Evolutionary conservation across 257 asterid species (phyloP).

Genomic region (Solanum megistacrolobum): DNA sequence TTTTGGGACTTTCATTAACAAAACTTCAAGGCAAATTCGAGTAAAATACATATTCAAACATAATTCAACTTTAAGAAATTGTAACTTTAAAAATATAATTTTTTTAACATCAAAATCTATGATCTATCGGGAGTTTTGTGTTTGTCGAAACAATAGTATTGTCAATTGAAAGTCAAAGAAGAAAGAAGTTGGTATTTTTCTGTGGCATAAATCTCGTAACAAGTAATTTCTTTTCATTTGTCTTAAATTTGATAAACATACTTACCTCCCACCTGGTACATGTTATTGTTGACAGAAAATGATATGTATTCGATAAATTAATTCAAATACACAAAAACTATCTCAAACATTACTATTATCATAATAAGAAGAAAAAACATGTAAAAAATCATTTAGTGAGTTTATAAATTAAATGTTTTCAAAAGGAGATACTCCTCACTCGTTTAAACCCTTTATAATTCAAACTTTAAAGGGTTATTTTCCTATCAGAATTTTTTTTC

Average conservation of each 20-base stretch:
- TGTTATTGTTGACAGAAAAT: background rate
- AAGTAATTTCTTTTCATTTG: background rate
- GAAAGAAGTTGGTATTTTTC: background rate
- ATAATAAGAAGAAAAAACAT: background rate
- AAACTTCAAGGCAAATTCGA: too few species aligned
- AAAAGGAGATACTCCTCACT: background rate
- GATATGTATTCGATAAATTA: background rate
- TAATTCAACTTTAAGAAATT: background rate
- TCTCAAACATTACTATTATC: background rate
- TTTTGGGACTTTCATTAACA: background rate
- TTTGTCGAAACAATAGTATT: background rate
- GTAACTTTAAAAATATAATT: background rate
- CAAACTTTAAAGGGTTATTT: background rate
- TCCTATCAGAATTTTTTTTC: accelerated
- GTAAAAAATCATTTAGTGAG: background rate
- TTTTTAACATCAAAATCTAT: background rate
- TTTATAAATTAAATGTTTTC: background rate
- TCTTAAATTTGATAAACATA: background rate
- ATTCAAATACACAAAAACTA: background rate
- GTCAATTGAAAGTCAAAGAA: background rate
- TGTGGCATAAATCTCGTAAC: background rate
- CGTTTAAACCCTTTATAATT: background rate
- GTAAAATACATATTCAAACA: background rate
- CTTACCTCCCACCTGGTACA: background rate
- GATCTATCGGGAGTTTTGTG: background rate